Evolutionary conservation across 2,329 filamentous ascomycete species (phyloP), one percentile per base, ranked within the genome.

Genomic region (Karstenula rhodostoma): DNA sequence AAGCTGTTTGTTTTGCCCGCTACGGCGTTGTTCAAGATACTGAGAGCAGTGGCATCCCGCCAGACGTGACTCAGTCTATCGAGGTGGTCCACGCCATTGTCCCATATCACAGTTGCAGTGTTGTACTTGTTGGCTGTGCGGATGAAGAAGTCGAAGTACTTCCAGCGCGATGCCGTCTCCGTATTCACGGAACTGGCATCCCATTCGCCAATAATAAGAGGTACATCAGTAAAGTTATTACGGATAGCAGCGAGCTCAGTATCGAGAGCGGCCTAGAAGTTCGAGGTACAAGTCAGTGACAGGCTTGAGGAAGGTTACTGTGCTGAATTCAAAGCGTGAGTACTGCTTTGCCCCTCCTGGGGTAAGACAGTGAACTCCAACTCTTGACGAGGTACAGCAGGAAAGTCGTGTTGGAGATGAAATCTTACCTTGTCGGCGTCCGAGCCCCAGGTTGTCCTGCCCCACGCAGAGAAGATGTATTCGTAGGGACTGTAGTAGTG

Each of bases 361-460:
- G n/a, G n/a, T n/a, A n/a, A n/a, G n/a, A n/a, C n/a, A n/a, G n/a
- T n/a, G n/a, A n/a, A n/a, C n/a, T n/a, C n/a, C n/a, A n/a, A n/a
- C n/a, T n/a, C n/a, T n/a, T n/a, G n/a, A n/a, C n/a, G n/a, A n/a
- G n/a, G n/a, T n/a, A n/a, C n/a, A n/a, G n/a, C 7, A n/a, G 13
- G 15, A 49, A n/a, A 37, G n/a, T 1, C 7, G 2, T 23, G 42
- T 10, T 44, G 4, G 15, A 10, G 10, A 22, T 6, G 10, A 44
- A 10, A 44, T 23, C 19, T 23, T 13, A 52, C 33, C 67, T 86
- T 85, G 68, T 88, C 86, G 0, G 78, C 77, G 22, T 82, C 82
- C 1, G 83, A 84, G 25, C 86, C 85, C 85, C 85, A 87, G 52
- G 83, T 84, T 0, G 86, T 87, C 69, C 86, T 86, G 25, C 86